Evolutionary conservation across 768 basidiomycete species (phyloP), one percentile per base, ranked within the genome.

Genomic region (Coprinopsis marcescibilis): DNA sequence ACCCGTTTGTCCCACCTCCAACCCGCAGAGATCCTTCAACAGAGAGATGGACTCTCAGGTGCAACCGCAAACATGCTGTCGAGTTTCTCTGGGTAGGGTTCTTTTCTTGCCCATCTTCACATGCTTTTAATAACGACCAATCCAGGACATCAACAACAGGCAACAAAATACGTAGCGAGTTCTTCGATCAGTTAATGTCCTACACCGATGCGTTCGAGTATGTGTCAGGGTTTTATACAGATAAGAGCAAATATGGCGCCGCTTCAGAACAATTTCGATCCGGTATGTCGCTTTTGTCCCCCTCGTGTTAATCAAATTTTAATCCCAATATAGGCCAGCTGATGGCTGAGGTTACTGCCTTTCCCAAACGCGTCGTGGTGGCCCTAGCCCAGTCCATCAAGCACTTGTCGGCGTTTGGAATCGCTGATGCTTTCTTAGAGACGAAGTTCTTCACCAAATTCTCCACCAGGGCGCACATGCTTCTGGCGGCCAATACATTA

Each of bases 401-500:
- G 38, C 78, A 94, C 59, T 77, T 93, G 1, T 72, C 74, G 33
- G 70, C 71, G 0, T 97, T 93, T 66, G 77, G 72, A 26, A 76
- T 97, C 24, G 85, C 88, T 13, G 82, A 89, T 51, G 81, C 84
- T 14, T 78, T 97, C 51, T 57, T 82, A 4, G 84, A 88, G 52
- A 81, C 86, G 2, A 75, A 74, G 19, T 89, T 89, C 60, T 95
- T 96, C 66, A 73, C 68, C 15, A 78, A 68, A 57, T 98, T 98
- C 58, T 71, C 87, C 3, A 79, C 81, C 19, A 75, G 77, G 45
- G 75, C 80, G 0, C 83, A 90, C 52, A 94, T 99, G 94, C 71
- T 91, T 17, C 72, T 99, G 37, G 86, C 85, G 39, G 84, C 83
- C 20, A 96, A 91, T 59, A 95, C 95, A 0, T 65, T 98, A 10